Evolutionary conservation across 192 early-diverging fungal genomes (phyloP), one percentile per base, ranked within the genome.

Genomic region (Entomortierella lignicola): DNA sequence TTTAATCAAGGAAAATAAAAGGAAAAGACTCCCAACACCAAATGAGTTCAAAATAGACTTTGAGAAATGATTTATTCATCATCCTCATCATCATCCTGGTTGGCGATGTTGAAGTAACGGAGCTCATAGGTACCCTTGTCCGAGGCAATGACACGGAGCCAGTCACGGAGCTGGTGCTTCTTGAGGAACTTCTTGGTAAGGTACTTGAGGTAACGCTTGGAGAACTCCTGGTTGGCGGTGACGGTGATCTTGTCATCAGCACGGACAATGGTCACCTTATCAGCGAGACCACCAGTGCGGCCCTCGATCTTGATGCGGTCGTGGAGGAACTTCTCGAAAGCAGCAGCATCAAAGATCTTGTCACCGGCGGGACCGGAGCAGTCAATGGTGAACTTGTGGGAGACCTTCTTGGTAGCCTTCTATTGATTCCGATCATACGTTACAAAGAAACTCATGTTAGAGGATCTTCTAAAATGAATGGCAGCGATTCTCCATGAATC

Each of bases 201-300:
- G 93, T 99, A 99, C 94, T 99, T 99, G 86, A 98, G 85, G 94
- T 99, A 99, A 74, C 97, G 93, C 93, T 99, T 99, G 82, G 97
- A 92, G 88, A 98, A 94, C 63, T 88, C 86, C 63, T 85, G 86
- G 85, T 85, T 88, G 82, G 91, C 85, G 73, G 89, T 88, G 72
- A 96, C 91, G 67, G 94, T 91, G 79, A 99, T 85, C 82, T 87
- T 90, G 82, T 91, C 90, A 57, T 82, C 81, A 44, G 62, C 80
- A 81, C 94, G 95, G 85, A 87, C 81, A 72, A 99, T 96, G 85
- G 90, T 85, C 64, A 99, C 91, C 68, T 87, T 63, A 47, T 95
- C 92, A 62, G 91, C 90, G 74, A 99, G 90, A 95, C 98, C 97
- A 89, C 92, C 92, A 81, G 95, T 97, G 84, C 94, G 95, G 74